Conservation (phyloP, 805 yeast species). For the Lipomyces kockii region DNA sequence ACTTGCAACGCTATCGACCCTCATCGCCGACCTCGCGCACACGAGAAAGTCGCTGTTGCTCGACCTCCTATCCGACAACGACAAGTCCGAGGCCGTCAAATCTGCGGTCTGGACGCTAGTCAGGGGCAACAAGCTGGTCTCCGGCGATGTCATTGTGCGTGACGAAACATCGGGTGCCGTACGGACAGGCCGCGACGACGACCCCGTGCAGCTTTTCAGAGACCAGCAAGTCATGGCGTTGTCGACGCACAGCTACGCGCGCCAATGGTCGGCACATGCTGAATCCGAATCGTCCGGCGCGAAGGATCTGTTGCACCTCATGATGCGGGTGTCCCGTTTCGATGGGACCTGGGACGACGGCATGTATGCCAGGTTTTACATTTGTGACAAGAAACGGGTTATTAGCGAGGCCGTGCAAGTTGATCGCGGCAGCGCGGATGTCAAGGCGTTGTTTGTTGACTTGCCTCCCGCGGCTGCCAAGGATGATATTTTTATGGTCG, state of each 20-base stretch:
- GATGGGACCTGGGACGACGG: slow-evolving; percentile 17
- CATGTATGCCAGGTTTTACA: slow-evolving; percentile 58
- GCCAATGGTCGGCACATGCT: slow-evolving; percentile 1
- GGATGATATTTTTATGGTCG: slow-evolving; percentile 74
- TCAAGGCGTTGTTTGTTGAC: slow-evolving; percentile 68
- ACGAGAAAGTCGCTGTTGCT: slow-evolving; percentile 41
- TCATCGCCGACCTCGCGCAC: slow-evolving; percentile 40
- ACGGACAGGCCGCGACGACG: slow-evolving; percentile 35
- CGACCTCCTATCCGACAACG: slow-evolving; percentile 36
- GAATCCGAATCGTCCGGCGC: background rate
- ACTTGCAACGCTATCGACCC: slow-evolving; percentile 37
- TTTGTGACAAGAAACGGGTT: slow-evolving; percentile 65
- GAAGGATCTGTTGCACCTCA: slow-evolving; percentile 59
- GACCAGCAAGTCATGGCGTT: slow-evolving; percentile 74
- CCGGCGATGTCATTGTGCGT: slow-evolving; percentile 44
- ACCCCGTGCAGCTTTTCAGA: slow-evolving; percentile 63
- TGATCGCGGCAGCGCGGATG: slow-evolving; percentile 11
- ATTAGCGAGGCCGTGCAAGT: slow-evolving; percentile 82
- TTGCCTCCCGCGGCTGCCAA: slow-evolving; percentile 65
- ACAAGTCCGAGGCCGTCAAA: slow-evolving; percentile 40
- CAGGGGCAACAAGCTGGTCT: slow-evolving; percentile 42
- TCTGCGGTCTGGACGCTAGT: slow-evolving; percentile 44
- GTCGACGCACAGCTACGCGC: slow-evolving; percentile 45
- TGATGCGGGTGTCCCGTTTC: slow-evolving; percentile 71
- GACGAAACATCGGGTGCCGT: slow-evolving; percentile 42